These are phyloP conservation scores for Cladosporium oxysporum DNA, from an alignment of 2,329 filamentous ascomycete genomes.

Conservation along the genomic window DNA sequence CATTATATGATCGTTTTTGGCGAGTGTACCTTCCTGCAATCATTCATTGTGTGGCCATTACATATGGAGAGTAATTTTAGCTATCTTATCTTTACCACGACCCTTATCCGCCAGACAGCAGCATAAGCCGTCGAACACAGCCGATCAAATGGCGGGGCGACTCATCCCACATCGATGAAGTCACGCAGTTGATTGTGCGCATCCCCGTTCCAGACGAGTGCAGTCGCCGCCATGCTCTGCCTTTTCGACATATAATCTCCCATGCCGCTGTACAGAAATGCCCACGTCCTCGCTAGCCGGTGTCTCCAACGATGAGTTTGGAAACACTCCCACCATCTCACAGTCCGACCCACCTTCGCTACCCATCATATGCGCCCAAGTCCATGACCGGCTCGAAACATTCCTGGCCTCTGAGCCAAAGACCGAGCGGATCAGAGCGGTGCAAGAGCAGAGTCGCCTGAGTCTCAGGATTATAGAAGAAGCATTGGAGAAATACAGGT, in stretches of 20 bases:
- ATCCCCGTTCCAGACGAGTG: neutral
- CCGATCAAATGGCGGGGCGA: neutral
- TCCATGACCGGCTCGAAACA: conserved; percentile 61
- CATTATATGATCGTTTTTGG: neutral
- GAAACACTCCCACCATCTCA: conserved; percentile 11
- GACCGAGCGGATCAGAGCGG: conserved; percentile 58
- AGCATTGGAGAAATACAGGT: conserved; percentile 76
- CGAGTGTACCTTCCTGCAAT: neutral
- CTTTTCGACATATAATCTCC: neutral
- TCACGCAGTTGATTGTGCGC: conserved; percentile 2
- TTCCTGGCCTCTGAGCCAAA: conserved; percentile 65
- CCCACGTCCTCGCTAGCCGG: conserved; percentile 12
- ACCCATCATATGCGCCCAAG: conserved; percentile 45
- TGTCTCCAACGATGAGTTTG: conserved; percentile 16
- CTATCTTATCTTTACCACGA: neutral
- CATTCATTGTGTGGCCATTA: neutral
- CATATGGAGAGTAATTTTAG: neutral
- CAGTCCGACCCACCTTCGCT: conserved; percentile 13
- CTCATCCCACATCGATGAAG: conserved; percentile 10
- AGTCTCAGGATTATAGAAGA: conserved; percentile 74
- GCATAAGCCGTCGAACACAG: conserved; percentile 2
- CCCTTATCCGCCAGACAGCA: neutral
- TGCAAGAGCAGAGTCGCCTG: conserved; percentile 73
- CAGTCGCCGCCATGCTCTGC: conserved; percentile 4
- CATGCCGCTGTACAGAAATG: conserved; percentile 20